A percentile compares a stretch with the other conserved stretches of the same genome.
phyloP scores from a whole-genome alignment of 768 basidiomycete species.

The Leccinum truebloodii region DNA sequence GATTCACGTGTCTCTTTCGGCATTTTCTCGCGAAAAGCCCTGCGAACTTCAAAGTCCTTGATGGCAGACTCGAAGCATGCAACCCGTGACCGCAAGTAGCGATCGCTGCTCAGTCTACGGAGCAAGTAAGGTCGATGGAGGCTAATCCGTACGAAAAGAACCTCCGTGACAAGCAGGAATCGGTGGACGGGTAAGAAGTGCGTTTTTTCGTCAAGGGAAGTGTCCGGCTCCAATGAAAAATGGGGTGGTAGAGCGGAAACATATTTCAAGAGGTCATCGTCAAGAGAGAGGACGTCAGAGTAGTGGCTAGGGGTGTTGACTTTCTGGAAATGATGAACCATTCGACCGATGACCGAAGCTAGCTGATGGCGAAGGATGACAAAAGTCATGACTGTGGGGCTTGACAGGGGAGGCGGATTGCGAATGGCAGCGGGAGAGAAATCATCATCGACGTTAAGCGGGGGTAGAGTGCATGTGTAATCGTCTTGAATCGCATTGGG shows the following conservation, averaged over 20 bases:
- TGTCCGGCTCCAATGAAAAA: constrained; percentile 76
- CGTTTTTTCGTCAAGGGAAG: constrained; percentile 64
- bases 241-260: constrained; percentile 77
- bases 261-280: constrained; percentile 81
- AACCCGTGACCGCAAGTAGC: constrained; percentile 74
- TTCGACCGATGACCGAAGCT: constrained; percentile 82
- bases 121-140: constrained; percentile 88
- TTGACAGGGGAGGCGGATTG: constrained; percentile 58
- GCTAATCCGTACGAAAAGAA: constrained; percentile 82
- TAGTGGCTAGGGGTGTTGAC: constrained; percentile 78
- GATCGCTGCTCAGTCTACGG: constrained; percentile 70
- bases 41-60: constrained; percentile 80
- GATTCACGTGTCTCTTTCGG: constrained; percentile 67
- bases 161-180: constrained; percentile 87
- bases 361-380: constrained; percentile 84
- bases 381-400: constrained; percentile 84
- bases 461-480: constrained; percentile 80
- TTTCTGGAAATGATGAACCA: constrained; percentile 93
- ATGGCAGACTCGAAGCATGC: constrained; percentile 93
- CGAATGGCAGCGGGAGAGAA: constrained; percentile 43
- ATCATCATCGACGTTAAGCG: constrained; percentile 72
- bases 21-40: constrained; percentile 61
- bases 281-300: constrained; percentile 76
- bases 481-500: constrained; percentile 89
- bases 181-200: constrained; percentile 79